Evolutionary conservation across 805 yeast species (phyloP), one percentile per base, ranked within the genome.

Genomic region (Priceomyces haplophilus): DNA sequence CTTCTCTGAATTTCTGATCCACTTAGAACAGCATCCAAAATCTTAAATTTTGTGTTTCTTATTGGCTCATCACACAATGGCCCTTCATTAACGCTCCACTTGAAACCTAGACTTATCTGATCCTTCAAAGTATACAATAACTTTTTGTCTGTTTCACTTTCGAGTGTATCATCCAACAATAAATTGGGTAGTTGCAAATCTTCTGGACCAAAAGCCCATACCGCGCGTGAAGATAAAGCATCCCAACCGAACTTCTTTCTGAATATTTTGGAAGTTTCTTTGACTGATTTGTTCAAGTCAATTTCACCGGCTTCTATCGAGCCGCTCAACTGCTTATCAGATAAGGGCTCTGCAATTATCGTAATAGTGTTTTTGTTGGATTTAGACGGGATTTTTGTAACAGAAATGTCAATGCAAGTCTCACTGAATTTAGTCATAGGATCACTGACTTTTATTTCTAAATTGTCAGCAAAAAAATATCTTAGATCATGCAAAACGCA

Each of bases 21-120:
- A 4, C 83, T 73, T 3, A 85, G 54, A 0, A 67, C 64, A 0
- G 79, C 77, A 43, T 82, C 87, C 37, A 88, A 69, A 32, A 93
- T 72, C 42, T 80, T 79, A 61, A 93, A 88, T 48, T 78, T 80
- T 4, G 83, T 79, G 41, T 82, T 76, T 41, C 86, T 66, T 5
- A 93, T 71, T 0, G 86, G 83, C 56, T 88, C 97, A 46, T 85
- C 96, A 47, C 95, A 81, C n/a, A 93, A 67, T 0, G 99, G 99
- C 0, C 99, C 99, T 53, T 87, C 96, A 43, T 79, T 72, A 0
- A 78, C 72, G 2, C 85, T 83, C 93, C 96, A 86, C 52, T 77
- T 75, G 64, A 91, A 93, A 0, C 98, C 99, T 50, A 82, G 83
- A 2, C 69, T 64, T 1, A 90, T 74, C 2, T 79, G 68, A 5